Percentiles rank a stretch among this genome's conserved stretches.
Conservation (phyloP, 352 stramenopile genomes). For the Phytopythium cucurbitacearum region DNA sequence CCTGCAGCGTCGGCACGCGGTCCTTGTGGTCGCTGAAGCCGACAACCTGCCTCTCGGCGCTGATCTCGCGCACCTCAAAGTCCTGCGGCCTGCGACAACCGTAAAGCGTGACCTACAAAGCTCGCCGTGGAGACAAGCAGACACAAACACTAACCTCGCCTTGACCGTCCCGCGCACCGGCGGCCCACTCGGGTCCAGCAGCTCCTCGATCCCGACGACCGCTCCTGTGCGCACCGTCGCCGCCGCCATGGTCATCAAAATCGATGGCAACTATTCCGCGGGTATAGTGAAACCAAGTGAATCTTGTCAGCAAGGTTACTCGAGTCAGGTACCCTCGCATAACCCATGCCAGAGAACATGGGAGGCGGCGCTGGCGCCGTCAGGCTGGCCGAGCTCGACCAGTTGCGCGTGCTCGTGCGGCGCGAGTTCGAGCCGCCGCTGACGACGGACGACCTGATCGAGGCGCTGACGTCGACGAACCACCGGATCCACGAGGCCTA, state of each 20-base stretch:
- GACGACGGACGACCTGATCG: constrained; percentile 38
- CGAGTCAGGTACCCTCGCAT: too few relatives aligned
- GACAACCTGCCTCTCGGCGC: constrained; percentile 29
- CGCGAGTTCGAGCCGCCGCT: constrained; percentile 57
- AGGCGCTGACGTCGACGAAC: constrained; percentile 34
- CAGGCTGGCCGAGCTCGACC: constrained; percentile 20
- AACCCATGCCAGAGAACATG: too few relatives aligned
- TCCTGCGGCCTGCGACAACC: constrained; percentile 32
- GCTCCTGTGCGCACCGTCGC: constrained; percentile 3
- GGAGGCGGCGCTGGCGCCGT: too few relatives aligned
- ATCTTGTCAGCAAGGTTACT: too few relatives aligned
- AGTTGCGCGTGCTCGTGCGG: constrained; percentile 48
- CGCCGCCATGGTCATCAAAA: background rate
- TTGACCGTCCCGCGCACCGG: constrained; percentile 38
- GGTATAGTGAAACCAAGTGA: too few relatives aligned
- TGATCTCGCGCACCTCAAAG: constrained; percentile 75
- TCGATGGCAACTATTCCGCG: too few relatives aligned
- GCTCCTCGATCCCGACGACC: constrained; percentile 46
- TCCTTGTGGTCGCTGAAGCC: constrained; percentile 18
- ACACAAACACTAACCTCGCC: constrained; percentile 23
- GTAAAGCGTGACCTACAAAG: background rate
- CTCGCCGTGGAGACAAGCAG: too few relatives aligned
- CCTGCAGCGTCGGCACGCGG: constrained; percentile 25
- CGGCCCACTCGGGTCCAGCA: constrained; percentile 16
- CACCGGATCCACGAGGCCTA: constrained; percentile 48